Evolutionary conservation across 495 filamentous ascomycete species (phyloP), one percentile per base, ranked within the genome.

Genomic region (Hypomontagnella monticulosa): DNA sequence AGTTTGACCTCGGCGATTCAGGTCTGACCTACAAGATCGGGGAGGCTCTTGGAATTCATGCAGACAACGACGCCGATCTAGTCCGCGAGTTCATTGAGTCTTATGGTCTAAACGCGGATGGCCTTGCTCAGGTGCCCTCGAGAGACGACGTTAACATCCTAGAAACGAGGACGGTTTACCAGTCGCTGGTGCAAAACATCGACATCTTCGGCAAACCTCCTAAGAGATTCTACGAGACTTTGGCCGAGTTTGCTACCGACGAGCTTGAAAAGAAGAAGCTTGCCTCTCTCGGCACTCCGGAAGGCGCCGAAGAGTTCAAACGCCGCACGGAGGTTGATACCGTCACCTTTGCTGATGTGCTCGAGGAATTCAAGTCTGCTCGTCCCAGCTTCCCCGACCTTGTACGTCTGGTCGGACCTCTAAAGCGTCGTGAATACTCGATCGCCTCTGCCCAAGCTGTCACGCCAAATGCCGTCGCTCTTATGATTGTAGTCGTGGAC

Each of bases 391-490:
- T 98, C 85, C 87, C 93, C 71, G 93, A 99, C 71, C 90, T 99
- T 60, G 88, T 91, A 52, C 89, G 89, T 66, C 91, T 99, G 53
- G 89, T 99, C 49, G 85, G 84, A 50, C 96, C 95, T 6, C 85
- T 97, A 80, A 99, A 98, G 84, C 91, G 95, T 50, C 87, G 95
- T 53, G 95, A 99, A 77, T 99, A 99, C 86, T 96, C 91, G 18
- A 97, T 99, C 67, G 96, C 95, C 27, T 97, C 94, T 8, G 92
- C 91, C 48, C 95, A 98, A 79, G 92, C 92, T 63, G 93, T 96
- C 5, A 91, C 90, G 2, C 93, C 95, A 2, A 91, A 83, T 65
- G 87, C 84, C 61, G 92, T 99, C 47, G 85, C 92, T n/a, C 84
- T 99, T 60, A 93, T 98, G 86, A 96, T 99, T 71, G 95, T 99